Evolutionary conservation across 1,284 basidiomycete genomes (phyloP).

Genomic region (Pascua sp.): DNA sequence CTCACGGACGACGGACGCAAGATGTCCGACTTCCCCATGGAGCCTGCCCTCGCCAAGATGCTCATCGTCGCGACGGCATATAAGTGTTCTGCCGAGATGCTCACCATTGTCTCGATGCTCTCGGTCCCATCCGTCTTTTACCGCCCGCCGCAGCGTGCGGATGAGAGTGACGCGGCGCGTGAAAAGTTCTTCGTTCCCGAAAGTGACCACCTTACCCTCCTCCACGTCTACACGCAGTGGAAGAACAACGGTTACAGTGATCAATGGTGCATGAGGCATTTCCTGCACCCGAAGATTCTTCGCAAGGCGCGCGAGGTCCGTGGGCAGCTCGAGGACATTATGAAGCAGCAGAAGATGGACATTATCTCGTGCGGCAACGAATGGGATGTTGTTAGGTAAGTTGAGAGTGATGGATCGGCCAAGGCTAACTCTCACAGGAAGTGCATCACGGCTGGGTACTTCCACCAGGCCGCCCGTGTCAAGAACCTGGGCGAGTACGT

Average conservation of each 20-base stretch:
- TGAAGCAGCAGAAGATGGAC: slow-evolving; percentile 96
- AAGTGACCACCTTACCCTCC: slow-evolving; percentile 89
- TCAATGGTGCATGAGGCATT: slow-evolving; percentile 90
- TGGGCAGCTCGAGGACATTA: slow-evolving; percentile 93
- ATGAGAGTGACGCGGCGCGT: slow-evolving; percentile 91
- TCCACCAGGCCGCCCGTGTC: slow-evolving; percentile 96
- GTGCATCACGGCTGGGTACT: slow-evolving; percentile 96
- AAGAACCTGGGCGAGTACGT: slow-evolving; percentile 99
- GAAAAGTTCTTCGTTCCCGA: slow-evolving; percentile 99
- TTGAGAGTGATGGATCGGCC: slow-evolving; percentile 13
- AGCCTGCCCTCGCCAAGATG: slow-evolving; percentile 97
- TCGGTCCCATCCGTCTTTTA: slow-evolving; percentile 97
- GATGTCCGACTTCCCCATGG: slow-evolving; percentile 99
- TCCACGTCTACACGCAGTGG: slow-evolving; percentile 98
- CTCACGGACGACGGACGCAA: slow-evolving; percentile 86
- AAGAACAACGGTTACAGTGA: slow-evolving; percentile 89
- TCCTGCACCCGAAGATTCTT: slow-evolving; percentile 91
- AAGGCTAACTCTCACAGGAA: slow-evolving; percentile 62
- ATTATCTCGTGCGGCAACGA: slow-evolving; percentile 87
- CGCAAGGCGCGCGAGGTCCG: slow-evolving; percentile 96
- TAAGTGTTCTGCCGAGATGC: slow-evolving; percentile 88
- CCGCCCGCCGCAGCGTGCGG: slow-evolving; percentile 88
- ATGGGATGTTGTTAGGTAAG: slow-evolving; percentile 83
- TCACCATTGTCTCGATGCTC: slow-evolving; percentile 98
- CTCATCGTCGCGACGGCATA: slow-evolving; percentile 92